Evolutionary conservation across 1,284 basidiomycete genomes (phyloP), one percentile per base, ranked within the genome.

Genomic region (Inonotus obliquus): DNA sequence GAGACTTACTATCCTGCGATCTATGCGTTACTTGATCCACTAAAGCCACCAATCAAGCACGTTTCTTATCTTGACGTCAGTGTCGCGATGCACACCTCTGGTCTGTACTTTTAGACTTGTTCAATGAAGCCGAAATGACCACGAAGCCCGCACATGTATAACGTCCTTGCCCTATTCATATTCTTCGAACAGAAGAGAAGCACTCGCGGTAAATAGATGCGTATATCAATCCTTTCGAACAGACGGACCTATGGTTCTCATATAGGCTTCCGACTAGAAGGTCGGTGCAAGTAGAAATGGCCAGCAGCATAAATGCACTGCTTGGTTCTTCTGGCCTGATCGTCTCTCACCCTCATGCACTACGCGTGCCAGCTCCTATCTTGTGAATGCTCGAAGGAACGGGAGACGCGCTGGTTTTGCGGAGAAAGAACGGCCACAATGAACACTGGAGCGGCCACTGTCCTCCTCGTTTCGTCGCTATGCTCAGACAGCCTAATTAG

Each of bases 51-150:
- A 13, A 17, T 52, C 14, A 23, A 35, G 32, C 25, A 35, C 51
- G 27, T 49, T 52, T 17, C 51, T 52, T 27, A 52, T 32, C 51
- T 35, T 52, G 51, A 52, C 51, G 51, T 52, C 51, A 52, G 51
- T 6, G 25, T 14, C 47, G 14, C 47, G 47, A 23, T 49, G 13
- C 19, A n/a, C 23, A 35, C 51, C 51, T 52, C 51, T 35, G 27
- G 14, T n/a, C 32, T 32, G 0, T 25, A 25, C 14, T 25, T 37
- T n/a, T n/a, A n/a, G n/a, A n/a, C n/a, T n/a, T n/a, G n/a, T n/a
- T 14, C 51, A 14, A 11, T 35, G 32, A 35, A 11, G n/a, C 27
- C 51, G 14, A 48, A 7, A 49, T 25, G 5, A 25, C n/a, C 23
- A 49, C 23, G 14, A 48, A 49, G 23, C 7, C 19, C 19, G 21